Percentiles rank a stretch among this genome's conserved stretches.
Conservation (phyloP, 2,329 filamentous ascomycete species). For the Alternaria sp. region DNA sequence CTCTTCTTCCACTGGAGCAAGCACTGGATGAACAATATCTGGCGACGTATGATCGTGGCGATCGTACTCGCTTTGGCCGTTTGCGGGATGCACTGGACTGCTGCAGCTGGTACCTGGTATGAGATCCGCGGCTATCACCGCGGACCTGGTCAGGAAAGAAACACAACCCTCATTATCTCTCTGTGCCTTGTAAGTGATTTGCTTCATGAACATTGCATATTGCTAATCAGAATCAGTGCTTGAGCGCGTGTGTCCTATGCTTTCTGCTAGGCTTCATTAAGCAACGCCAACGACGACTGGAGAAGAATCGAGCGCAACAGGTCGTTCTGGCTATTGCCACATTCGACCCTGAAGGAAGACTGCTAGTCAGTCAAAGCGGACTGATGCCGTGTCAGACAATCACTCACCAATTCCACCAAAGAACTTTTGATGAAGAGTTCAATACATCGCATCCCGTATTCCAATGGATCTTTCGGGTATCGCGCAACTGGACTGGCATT, state of each 20-base stretch:
- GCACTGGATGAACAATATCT: constrained; percentile 80
- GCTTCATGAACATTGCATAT: constrained; percentile 67
- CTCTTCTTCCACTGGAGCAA: constrained; percentile 81
- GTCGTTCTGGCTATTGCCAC: constrained; percentile 67
- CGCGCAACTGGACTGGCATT: constrained; percentile 77
- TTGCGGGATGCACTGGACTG: constrained; percentile 89
- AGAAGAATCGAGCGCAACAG: constrained; percentile 61
- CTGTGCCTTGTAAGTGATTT: constrained; percentile 68
- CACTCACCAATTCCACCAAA: constrained; percentile 65
- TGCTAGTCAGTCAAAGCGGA: constrained; percentile 75
- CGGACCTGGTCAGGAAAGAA: constrained; percentile 56
- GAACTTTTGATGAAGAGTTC: constrained; percentile 75
- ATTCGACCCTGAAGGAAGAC: constrained; percentile 71
- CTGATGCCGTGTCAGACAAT: constrained; percentile 77
- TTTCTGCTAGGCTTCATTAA: constrained; percentile 50
- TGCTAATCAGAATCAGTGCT: constrained; percentile 60
- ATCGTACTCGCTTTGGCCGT: constrained; percentile 75
- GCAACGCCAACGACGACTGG: constrained; percentile 50
- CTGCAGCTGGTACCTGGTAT: constrained; percentile 74
- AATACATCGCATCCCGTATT: constrained; percentile 80
- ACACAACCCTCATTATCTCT: constrained; percentile 76
- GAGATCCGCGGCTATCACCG: constrained; percentile 60
- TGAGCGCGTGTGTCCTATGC: constrained; percentile 52
- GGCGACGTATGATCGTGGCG: constrained; percentile 74
- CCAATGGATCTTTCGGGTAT: constrained; percentile 85